phyloP scores from a whole-genome alignment of 2,329 filamentous ascomycete species.

The Eurotiales sp. region DNA sequence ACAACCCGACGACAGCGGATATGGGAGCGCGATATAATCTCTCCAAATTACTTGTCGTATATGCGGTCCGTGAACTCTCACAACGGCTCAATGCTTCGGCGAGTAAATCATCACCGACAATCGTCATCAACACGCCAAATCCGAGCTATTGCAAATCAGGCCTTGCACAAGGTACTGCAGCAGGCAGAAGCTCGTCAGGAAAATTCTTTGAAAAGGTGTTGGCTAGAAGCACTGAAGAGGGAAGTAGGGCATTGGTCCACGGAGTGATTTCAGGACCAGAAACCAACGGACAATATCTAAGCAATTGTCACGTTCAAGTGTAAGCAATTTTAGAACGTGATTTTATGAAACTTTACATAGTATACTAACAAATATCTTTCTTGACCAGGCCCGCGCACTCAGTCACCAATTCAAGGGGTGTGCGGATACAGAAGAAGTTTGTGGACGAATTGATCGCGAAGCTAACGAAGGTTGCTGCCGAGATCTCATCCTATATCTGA shows the following conservation, averaged over 20 bases:
- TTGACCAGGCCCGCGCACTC: conserved; percentile 11
- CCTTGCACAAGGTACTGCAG: conserved; percentile 18
- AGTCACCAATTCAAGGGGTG: conserved; percentile 9
- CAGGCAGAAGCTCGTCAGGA: background rate
- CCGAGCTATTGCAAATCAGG: conserved; percentile 42
- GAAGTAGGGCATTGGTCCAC: conserved; percentile 20
- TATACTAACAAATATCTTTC: too few relatives aligned
- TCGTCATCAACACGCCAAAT: conserved; percentile 40
- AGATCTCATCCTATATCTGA: conserved; percentile 3
- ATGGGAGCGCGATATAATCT: conserved; percentile 18
- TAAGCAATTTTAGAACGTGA: conserved; percentile 6
- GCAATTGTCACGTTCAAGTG: conserved; percentile 19
- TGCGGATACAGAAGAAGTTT: conserved; percentile 16
- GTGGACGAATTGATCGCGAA: conserved; percentile 16
- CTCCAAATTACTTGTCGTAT: conserved; percentile 20
- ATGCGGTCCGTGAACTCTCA: conserved; percentile 18
- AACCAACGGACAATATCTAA: conserved; percentile 19
- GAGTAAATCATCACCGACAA: conserved; percentile 3
- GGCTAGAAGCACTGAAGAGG: conserved; percentile 19
- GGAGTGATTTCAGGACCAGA: conserved; percentile 17
- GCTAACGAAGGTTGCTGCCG: conserved; percentile 17
- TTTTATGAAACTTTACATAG: too few relatives aligned
- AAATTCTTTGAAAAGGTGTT: conserved; percentile 16
- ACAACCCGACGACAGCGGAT: conserved; percentile 16
- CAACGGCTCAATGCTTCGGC: background rate